phyloP scores from a whole-genome alignment of 257 asterid genomes.

The Solanum dulcamara region DNA sequence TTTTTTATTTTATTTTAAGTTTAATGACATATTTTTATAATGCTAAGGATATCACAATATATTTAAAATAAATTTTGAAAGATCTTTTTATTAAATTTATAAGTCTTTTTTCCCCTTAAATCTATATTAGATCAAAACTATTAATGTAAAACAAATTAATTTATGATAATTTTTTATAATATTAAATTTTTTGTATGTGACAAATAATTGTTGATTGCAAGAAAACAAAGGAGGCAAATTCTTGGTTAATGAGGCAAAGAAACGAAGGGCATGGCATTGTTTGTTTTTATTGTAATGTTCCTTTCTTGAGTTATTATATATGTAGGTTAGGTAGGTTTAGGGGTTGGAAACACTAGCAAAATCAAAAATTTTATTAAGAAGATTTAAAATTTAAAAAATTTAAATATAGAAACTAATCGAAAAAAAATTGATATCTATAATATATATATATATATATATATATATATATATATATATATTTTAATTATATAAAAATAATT shows the following conservation, averaged over 20 bases:
- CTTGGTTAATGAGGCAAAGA: slow-evolving; percentile 17
- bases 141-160: not conserved
- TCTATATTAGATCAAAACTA: not conserved
- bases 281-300: slow-evolving; percentile 12
- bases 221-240: not conserved
- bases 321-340: not conserved
- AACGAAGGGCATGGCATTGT: slow-evolving; percentile 15
- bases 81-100: not conserved
- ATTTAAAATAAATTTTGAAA: not conserved
- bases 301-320: slow-evolving; percentile 2
- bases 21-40: not conserved
- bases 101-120: not conserved
- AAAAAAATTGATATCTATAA: no score
- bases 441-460: no score
- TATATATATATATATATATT: no score
- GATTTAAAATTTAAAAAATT: no score
- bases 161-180: not conserved
- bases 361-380: no score
- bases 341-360: no score
- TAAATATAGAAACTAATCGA: no score
- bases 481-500: no score
- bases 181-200: not conserved
- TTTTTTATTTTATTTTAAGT: not conserved
- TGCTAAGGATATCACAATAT: not conserved
- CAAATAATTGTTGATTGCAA: not conserved